A percentile compares a stretch with the other conserved stretches of the same genome.
Conservation (phyloP, 768 basidiomycete genomes). For the Lactarius psammicola region DNA sequence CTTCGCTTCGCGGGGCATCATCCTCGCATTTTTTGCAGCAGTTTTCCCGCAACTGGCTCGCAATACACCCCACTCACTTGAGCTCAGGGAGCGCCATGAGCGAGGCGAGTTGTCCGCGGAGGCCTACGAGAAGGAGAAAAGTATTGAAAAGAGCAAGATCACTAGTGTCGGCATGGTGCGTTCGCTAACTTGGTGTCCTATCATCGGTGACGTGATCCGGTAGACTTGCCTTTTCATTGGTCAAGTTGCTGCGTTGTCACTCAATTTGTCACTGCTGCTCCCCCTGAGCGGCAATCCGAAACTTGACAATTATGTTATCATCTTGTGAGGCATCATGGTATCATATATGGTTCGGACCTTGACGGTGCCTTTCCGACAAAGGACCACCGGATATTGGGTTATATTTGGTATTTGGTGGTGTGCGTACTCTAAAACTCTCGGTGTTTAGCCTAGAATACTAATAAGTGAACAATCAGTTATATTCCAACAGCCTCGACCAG, state of each 20-base stretch:
- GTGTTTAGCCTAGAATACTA: neutral
- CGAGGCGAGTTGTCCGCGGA: slow-evolving; percentile 56
- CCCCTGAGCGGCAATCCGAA: slow-evolving; percentile 56
- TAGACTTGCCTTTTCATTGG: slow-evolving; percentile 78
- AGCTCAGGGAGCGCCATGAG: slow-evolving; percentile 54
- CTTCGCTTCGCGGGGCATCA: slow-evolving; percentile 77
- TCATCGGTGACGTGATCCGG: neutral
- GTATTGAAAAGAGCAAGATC: slow-evolving; percentile 79
- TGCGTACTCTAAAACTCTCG: slow-evolving; percentile 37
- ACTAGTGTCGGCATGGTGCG: slow-evolving; percentile 80
- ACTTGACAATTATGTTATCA: slow-evolving; percentile 73
- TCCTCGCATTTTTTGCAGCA: slow-evolving; percentile 78
- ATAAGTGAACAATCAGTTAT: slow-evolving; percentile 50
- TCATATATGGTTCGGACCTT: neutral
- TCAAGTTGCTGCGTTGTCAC: slow-evolving; percentile 58
- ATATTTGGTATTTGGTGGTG: slow-evolving; percentile 87
- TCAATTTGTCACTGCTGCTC: slow-evolving; percentile 70
- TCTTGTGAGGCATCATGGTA: slow-evolving; percentile 47
- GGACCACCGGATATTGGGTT: slow-evolving; percentile 76
- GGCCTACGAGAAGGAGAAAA: slow-evolving; percentile 72
- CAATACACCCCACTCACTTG: slow-evolving; percentile 64
- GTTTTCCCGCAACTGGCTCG: slow-evolving; percentile 78
- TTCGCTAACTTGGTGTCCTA: neutral
- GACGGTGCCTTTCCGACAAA: slow-evolving; percentile 29
- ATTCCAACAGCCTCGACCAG: slow-evolving; percentile 81